Evolutionary conservation across 106 monocot genomes (phyloP), one percentile per base, ranked within the genome.

Genomic region (Ottelia alismoides): DNA sequence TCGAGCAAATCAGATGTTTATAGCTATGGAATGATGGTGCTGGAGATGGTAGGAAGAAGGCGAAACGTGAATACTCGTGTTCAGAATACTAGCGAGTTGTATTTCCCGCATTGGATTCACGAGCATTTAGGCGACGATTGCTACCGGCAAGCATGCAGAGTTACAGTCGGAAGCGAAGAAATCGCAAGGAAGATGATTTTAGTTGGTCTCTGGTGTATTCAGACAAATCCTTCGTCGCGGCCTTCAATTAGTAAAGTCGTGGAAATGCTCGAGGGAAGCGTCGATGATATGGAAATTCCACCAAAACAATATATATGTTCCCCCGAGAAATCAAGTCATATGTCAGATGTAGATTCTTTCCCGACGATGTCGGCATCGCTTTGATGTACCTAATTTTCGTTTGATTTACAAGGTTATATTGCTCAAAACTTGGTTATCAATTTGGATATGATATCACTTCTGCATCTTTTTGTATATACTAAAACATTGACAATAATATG

Each of bases 21-120:
- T 50, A 75, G 70, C 21, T 75, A 65, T 20, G 75, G 75, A 49
- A 75, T 75, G 75, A 53, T 75, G 75, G 22, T 70, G 16, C 53
- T 75, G 30, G 69, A 47, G 18, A 47, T 47, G 47, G 52, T 70
- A 40, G 75, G 69, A 44, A 64, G 47, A 44, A 70, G 59, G 22
- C 31, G 43, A 9, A 60, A 18, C 14, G 58, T 46, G 11, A 10
- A 0, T 27, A 28, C 57, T 49, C 22, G 18, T 21, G 21, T 44
- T 29, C 65, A 67, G 22, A 61, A 49, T 22, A 23, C 49, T 2
- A 67, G 73, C 20, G 73, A 73, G 2, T 23, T 22, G 20, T 73
- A 73, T 54, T 73, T 67, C 35, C 73, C 73, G 22, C 60, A 67
- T n/a, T 55, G 60, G 40, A 50, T 74, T 22, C 63, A 68, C 20